These are phyloP conservation scores for Salix arbutifolia DNA, from an alignment of 345 rosid species.

Conservation along the genomic window DNA sequence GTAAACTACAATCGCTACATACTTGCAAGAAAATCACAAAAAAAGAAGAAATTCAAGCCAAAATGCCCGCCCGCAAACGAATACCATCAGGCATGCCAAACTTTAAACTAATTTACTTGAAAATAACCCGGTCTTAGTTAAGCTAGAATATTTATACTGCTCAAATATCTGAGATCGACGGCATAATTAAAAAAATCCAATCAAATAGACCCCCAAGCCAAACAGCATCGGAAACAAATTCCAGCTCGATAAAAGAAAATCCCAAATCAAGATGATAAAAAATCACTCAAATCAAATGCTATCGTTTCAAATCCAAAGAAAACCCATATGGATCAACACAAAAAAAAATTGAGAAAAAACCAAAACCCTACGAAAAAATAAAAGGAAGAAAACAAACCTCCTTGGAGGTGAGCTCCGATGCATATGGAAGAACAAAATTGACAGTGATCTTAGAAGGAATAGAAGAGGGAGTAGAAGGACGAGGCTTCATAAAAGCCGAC, in stretches of 20 bases:
- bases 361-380: background rate
- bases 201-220: background rate
- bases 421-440: constrained; percentile 72
- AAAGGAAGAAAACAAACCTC: constrained; percentile 16
- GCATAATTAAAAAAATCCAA: background rate
- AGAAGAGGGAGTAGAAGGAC: constrained; percentile 50
- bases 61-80: too few species aligned
- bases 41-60: too few species aligned
- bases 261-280: background rate
- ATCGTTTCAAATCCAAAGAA: constrained; percentile 5
- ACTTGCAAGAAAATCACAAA: too few species aligned
- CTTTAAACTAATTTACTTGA: background rate
- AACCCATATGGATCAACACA: background rate
- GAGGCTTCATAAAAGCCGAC: constrained; percentile 55
- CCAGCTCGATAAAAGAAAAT: background rate
- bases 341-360: background rate
- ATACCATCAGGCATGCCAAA: background rate
- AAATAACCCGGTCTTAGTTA: background rate
- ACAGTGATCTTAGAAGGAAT: constrained; percentile 79
- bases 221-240: background rate
- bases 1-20: too few species aligned
- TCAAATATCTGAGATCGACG: background rate
- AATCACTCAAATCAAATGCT: background rate
- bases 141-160: background rate
- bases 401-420: constrained; percentile 21